These are phyloP conservation scores for Capronia coronata DNA, from an alignment of 2,329 filamentous ascomycete genomes.

Conservation along the genomic window DNA sequence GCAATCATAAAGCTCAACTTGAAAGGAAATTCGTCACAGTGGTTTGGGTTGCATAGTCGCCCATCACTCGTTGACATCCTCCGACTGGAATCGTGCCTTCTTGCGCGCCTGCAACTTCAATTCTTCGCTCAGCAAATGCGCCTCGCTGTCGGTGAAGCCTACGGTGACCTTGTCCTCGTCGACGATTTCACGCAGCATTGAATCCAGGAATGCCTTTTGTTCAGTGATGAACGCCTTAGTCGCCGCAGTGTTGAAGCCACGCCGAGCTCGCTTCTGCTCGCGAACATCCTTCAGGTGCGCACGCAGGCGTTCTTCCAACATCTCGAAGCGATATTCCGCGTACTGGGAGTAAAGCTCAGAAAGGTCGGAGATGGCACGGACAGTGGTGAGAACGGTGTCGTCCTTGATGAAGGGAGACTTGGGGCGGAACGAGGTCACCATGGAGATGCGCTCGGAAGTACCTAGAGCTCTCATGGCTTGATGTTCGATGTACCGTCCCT, in stretches of 20 bases:
- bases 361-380: slow-evolving; percentile 53
- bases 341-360: slow-evolving; percentile 56
- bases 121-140: slow-evolving; percentile 36
- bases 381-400: slow-evolving; percentile 55
- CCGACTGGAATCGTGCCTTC: slow-evolving; percentile 14
- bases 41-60: background rate
- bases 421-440: slow-evolving; percentile 61
- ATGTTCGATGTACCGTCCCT: slow-evolving; percentile 62
- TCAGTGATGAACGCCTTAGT: slow-evolving; percentile 31
- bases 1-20: background rate
- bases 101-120: slow-evolving; percentile 32
- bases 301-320: slow-evolving; percentile 54
- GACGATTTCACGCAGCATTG: slow-evolving; percentile 39
- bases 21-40: background rate
- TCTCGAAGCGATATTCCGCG: slow-evolving; percentile 56
- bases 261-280: slow-evolving; percentile 32
- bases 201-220: slow-evolving; percentile 32
- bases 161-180: slow-evolving; percentile 36
- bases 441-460: slow-evolving; percentile 56
- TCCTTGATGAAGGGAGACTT: slow-evolving; percentile 50
- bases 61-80: background rate
- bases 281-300: slow-evolving; percentile 36
- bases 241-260: slow-evolving; percentile 31
- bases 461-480: slow-evolving; percentile 55
- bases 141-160: slow-evolving; percentile 33